Evolutionary conservation across 352 stramenopile species (phyloP).

Genomic region (Phytophthora sojae): DNA sequence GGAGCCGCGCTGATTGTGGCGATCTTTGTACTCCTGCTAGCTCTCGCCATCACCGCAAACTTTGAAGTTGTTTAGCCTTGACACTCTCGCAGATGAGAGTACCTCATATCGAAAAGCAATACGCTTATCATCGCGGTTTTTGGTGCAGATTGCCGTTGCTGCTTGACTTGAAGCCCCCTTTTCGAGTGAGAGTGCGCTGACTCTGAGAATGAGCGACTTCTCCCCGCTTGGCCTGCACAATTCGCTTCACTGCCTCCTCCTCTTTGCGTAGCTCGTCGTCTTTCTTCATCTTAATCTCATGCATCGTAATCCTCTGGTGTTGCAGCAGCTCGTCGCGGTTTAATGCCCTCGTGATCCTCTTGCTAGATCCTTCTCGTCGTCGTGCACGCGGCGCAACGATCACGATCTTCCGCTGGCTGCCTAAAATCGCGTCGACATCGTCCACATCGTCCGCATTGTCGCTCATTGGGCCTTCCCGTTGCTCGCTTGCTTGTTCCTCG

Average conservation of each 20-base stretch:
- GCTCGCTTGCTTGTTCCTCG: constrained; percentile 5
- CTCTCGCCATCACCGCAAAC: constrained; percentile 45
- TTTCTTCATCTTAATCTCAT: constrained; percentile 56
- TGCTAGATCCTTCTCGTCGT: constrained; percentile 5
- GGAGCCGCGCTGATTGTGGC: constrained; percentile 38
- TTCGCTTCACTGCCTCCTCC: constrained; percentile 37
- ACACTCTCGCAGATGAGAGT: constrained; percentile 11
- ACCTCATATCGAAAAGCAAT: background rate
- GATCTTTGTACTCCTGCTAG: constrained; percentile 42
- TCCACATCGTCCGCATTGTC: constrained; percentile 1
- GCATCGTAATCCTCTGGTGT: constrained; percentile 52
- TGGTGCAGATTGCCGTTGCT: background rate
- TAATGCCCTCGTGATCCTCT: constrained; percentile 12
- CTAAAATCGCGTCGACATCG: background rate
- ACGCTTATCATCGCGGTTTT: constrained; percentile 3
- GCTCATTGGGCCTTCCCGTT: background rate
- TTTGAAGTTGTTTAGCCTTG: constrained; percentile 15
- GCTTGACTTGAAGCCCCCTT: constrained; percentile 23
- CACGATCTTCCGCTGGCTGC: constrained; percentile 17
- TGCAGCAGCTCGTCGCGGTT: constrained; percentile 42
- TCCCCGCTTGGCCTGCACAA: constrained; percentile 41
- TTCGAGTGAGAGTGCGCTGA: constrained; percentile 35
- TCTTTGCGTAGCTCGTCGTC: constrained; percentile 51
- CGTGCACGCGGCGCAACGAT: constrained; percentile 25
- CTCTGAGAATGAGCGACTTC: constrained; percentile 54